Conservation (phyloP, 352 stramenopile genomes). For the Phytophthora ohioensis region DNA sequence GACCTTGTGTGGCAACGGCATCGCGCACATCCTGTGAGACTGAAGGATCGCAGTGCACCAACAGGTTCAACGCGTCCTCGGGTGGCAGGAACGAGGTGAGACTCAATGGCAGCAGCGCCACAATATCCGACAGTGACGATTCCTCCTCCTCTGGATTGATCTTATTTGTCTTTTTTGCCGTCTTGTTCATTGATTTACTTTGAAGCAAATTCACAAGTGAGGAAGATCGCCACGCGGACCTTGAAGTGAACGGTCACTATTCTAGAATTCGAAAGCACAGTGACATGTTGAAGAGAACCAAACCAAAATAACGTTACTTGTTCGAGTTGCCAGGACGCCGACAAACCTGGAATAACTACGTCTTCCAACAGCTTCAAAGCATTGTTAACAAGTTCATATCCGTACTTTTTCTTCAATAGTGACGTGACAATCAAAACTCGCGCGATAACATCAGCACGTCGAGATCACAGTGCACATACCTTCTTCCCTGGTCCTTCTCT, state of each 20-base stretch:
- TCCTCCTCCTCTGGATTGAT: neutral
- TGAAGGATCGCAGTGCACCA: slow-evolving; percentile 19
- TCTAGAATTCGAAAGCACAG: slow-evolving; percentile 28
- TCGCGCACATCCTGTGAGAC: slow-evolving; percentile 34
- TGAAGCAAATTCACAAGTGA: slow-evolving; percentile 14
- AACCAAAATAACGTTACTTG: too few relatives aligned
- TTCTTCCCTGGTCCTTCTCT: neutral
- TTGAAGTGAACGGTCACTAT: slow-evolving; percentile 28
- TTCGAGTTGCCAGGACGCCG: too few relatives aligned
- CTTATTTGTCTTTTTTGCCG: neutral
- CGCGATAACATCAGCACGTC: neutral
- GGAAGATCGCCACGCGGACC: slow-evolving; percentile 15
- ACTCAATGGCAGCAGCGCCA: slow-evolving; percentile 23
- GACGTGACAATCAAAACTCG: neutral
- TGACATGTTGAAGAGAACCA: slow-evolving; percentile 5
- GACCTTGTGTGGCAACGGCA: slow-evolving; percentile 33
- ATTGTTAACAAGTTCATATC: neutral
- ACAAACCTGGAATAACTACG: too few relatives aligned
- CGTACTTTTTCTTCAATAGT: neutral
- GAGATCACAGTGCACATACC: slow-evolving; percentile 4
- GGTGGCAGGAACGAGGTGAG: slow-evolving; percentile 32
- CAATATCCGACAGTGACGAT: slow-evolving; percentile 23
- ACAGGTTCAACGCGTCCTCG: slow-evolving; percentile 32
- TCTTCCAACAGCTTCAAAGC: neutral
- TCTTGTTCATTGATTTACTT: slow-evolving; percentile 12